Conservation (phyloP, 2,329 filamentous ascomycete species). For the Talaromyces atroroseus region DNA sequence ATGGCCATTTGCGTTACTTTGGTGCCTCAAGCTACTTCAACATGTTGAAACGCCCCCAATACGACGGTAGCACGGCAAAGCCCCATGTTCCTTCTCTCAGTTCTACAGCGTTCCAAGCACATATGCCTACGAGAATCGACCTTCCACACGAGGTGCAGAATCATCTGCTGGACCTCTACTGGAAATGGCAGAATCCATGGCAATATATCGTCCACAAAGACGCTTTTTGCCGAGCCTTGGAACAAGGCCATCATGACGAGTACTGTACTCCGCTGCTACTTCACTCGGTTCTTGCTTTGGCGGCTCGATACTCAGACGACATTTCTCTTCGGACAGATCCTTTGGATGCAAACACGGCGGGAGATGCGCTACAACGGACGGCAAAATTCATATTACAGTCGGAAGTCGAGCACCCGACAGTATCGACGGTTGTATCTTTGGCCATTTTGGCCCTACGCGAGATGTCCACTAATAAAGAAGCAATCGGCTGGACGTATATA, state of each 20-base stretch:
- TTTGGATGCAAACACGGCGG: background rate
- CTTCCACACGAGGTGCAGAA: background rate
- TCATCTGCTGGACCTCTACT: background rate
- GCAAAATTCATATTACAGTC: background rate
- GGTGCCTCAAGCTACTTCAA: background rate
- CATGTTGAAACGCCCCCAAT: background rate
- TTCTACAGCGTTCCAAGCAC: too few relatives aligned
- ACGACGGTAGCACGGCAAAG: background rate
- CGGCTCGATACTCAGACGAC: background rate
- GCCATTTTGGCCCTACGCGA: background rate
- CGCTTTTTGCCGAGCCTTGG: background rate
- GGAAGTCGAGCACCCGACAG: background rate
- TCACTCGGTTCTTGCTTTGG: background rate
- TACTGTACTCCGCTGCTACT: conserved; percentile 3
- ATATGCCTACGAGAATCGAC: background rate
- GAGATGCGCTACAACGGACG: background rate
- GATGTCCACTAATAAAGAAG: background rate
- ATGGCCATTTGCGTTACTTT: background rate
- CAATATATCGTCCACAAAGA: background rate
- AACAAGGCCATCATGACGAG: background rate
- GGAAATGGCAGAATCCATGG: conserved; percentile 3
- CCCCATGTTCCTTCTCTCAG: too few relatives aligned
- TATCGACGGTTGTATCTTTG: background rate
- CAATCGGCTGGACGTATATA: background rate
- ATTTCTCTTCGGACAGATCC: background rate